Base-by-base conservation (phyloP, 441 rosid genomes). In the Daphne laureola region DNA sequence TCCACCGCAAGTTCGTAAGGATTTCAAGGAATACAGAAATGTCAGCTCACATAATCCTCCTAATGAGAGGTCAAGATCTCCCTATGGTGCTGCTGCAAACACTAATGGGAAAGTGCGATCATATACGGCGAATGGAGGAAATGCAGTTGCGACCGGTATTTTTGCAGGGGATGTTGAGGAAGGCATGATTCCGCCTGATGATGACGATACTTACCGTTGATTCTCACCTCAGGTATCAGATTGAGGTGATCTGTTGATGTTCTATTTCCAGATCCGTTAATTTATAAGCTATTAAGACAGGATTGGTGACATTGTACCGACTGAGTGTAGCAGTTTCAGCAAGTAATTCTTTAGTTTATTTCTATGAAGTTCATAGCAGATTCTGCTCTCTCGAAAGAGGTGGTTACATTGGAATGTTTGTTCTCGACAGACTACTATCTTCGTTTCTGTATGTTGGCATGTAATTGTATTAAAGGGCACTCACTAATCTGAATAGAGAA, bases 161-260 rank as follows among this genome's bases (percentile, higher is more conserved):
- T 26, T 25, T 45, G 31, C 25, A 2, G 43, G 31, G 12, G 12
- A 62, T 43, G 81, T 62, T 12, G 67, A 70, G 12, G 77, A 75
- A 67, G 80, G 78, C 48, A 59, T 74, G 71, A 70, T 73, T 58
- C 71, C 66, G 13, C 63, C 64, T 13, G 66, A 58, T 23, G 59
- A 52, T 25, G 58, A 58, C 45, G 17, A 46, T 47, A 38, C 15
- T 17, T 40, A 31, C 38, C 1, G 6, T 14, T 18, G 38, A 48
- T 38, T 38, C 47, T 41, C 49, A 38, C 42, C 15, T 43, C 35
- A 5, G 5, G 13, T 14, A n/a, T 14, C 17, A 8, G 15, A 3
- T 47, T 46, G 14, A 17, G 46, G 35, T 17, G 23, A 14, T 54
- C 31, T 53, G 14, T 48, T n/a, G 53, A 49, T 50, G 14, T 23